A percentile compares a stretch with the other conserved stretches of the same genome.
phyloP scores from a whole-genome alignment of 495 filamentous ascomycete genomes.

The Neurospora sp. region DNA sequence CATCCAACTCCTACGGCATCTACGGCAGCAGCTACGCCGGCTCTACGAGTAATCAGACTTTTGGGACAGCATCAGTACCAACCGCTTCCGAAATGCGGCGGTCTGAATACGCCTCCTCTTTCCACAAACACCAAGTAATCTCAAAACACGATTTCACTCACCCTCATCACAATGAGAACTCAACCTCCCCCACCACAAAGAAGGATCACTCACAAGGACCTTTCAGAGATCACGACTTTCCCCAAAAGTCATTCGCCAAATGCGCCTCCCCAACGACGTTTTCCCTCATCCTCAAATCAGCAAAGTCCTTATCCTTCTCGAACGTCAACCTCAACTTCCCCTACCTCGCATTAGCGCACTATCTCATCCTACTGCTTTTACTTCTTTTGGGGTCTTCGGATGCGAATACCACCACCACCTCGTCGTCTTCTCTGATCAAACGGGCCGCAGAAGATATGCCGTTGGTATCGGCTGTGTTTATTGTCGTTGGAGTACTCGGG shows the following conservation, averaged over 20 bases:
- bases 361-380: neutral
- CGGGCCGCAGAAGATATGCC: neutral
- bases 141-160: neutral
- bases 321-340: neutral
- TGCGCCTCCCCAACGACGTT: neutral
- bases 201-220: neutral
- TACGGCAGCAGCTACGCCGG: neutral
- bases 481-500: conserved; percentile 1
- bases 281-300: neutral
- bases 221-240: neutral
- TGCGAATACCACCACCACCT: neutral
- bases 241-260: neutral
- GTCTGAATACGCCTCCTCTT: neutral
- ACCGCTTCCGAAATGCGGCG: no score
- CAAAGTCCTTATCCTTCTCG: neutral
- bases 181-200: neutral
- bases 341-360: neutral
- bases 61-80: neutral
- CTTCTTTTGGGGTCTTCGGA: neutral
- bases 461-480: conserved; percentile 3
- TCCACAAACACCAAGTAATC: neutral
- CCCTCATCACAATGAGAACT: neutral
- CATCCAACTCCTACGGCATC: neutral
- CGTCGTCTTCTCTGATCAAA: neutral
- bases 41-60: neutral